A percentile compares a stretch with the other conserved stretches of the same genome.
Evolutionary conservation across 352 stramenopile species (phyloP).

Genomic region (Phytopythium oedochilum): DNA sequence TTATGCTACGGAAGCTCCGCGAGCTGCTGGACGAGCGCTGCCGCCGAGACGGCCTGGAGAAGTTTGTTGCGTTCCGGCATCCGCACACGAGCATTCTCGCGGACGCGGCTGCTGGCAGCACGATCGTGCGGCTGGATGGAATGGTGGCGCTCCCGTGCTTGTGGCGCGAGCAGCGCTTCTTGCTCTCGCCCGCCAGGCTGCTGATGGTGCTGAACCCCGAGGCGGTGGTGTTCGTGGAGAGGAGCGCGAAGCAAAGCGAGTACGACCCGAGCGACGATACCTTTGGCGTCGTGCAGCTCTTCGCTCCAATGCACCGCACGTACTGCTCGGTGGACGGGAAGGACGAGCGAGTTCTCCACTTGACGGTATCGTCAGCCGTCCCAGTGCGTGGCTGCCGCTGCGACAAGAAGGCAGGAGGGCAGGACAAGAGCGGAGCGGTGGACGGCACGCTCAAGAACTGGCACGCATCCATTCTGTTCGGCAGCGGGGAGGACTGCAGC

Average conservation of each 20-base stretch:
- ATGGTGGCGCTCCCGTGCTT: slow-evolving; percentile 72
- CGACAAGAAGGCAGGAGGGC: slow-evolving; percentile 35
- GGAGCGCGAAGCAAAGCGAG: slow-evolving; percentile 3
- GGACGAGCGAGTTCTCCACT: slow-evolving; percentile 66
- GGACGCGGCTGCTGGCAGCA: slow-evolving; percentile 17
- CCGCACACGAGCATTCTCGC: slow-evolving; percentile 48
- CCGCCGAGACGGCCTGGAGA: slow-evolving; percentile 37
- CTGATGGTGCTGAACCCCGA: slow-evolving; percentile 75
- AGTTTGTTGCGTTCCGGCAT: slow-evolving; percentile 52
- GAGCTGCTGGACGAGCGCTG: slow-evolving; percentile 43
- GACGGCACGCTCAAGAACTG: slow-evolving; percentile 35
- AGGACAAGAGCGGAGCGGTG: slow-evolving; percentile 17
- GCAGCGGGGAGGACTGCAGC: slow-evolving; percentile 47
- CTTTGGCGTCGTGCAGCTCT: slow-evolving; percentile 52
- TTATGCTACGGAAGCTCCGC: slow-evolving; percentile 51
- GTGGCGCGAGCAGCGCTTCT: slow-evolving; percentile 75
- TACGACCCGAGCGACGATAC: slow-evolving; percentile 19
- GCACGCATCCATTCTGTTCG: slow-evolving; percentile 67
- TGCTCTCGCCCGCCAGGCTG: slow-evolving; percentile 49
- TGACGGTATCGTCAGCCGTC: slow-evolving; percentile 52
- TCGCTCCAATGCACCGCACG: slow-evolving; percentile 65
- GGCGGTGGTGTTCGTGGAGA: slow-evolving; percentile 64
- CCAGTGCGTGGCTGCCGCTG: slow-evolving; percentile 59
- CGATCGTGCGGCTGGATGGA: slow-evolving; percentile 35
- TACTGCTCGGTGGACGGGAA: slow-evolving; percentile 65